A percentile compares a stretch with the other conserved stretches of the same genome.
These are phyloP conservation scores for Alternaria consortialis DNA, from an alignment of 2,329 filamentous ascomycete species.

Conservation along the genomic window DNA sequence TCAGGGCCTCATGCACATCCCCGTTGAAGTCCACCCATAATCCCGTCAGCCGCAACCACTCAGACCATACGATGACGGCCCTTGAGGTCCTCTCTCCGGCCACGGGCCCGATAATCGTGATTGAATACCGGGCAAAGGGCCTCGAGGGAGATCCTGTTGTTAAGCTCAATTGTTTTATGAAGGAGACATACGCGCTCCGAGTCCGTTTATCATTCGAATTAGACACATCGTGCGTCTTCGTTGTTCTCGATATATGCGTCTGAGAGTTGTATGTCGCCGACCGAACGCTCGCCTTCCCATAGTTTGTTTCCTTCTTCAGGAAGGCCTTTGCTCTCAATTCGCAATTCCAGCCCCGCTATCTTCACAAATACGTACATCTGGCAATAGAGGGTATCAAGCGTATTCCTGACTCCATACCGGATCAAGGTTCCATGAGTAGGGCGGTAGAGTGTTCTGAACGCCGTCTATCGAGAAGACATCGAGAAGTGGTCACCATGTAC, in stretches of 20 bases:
- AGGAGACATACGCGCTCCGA: not conserved
- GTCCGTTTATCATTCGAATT: not conserved
- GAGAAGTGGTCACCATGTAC: not conserved
- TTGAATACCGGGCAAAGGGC: not conserved
- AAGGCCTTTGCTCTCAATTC: no score
- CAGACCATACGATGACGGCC: not conserved
- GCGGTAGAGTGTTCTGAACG: not conserved
- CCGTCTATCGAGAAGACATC: not conserved
- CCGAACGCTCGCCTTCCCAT: not conserved
- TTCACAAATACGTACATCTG: not conserved
- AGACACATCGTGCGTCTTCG: not conserved
- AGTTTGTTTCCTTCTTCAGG: not conserved
- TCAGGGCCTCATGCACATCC: no score
- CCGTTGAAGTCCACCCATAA: no score
- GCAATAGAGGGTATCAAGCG: not conserved
- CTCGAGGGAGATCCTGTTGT: not conserved
- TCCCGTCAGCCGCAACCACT: not conserved
- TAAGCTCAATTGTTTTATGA: not conserved
- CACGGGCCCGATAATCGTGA: not conserved
- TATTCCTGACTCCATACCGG: not conserved
- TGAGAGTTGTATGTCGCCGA: not conserved
- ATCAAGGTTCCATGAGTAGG: not conserved
- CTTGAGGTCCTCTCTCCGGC: no score
- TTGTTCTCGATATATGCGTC: not conserved
- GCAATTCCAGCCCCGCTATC: not conserved